Conservation (phyloP, 2,329 filamentous ascomycete genomes). For the Penicillium vulpinum region DNA sequence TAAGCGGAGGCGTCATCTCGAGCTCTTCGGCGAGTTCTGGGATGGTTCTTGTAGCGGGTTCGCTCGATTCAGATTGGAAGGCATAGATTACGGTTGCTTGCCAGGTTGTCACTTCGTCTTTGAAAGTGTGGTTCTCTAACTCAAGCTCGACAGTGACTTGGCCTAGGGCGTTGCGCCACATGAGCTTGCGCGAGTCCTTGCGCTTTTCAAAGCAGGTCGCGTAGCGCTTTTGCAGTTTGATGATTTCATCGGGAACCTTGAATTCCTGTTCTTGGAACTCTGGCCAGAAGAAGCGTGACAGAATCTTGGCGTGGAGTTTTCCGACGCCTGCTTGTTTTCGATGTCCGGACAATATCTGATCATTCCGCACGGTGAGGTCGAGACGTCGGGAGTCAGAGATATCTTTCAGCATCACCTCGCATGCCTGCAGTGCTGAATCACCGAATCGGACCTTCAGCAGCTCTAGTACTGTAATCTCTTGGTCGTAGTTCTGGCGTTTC, state of each 20-base stretch:
- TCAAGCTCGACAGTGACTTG: constrained; percentile 78
- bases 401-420: constrained; percentile 96
- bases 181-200: constrained; percentile 81
- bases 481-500: constrained; percentile 68
- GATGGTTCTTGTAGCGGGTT: constrained; percentile 41
- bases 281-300: constrained; percentile 94
- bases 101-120: constrained; percentile 73
- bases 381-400: constrained; percentile 78
- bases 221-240: constrained; percentile 67
- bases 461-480: constrained; percentile 79
- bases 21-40: constrained; percentile 51
- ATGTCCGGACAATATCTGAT: constrained; percentile 15
- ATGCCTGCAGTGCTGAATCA: constrained; percentile 80
- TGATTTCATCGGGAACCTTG: constrained; percentile 47
- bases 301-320: constrained; percentile 74
- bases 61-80: constrained; percentile 59
- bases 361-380: constrained; percentile 65
- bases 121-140: constrained; percentile 74
- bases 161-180: constrained; percentile 82
- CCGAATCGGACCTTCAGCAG: constrained; percentile 87
- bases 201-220: constrained; percentile 73
- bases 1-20: constrained; percentile 56
- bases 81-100: constrained; percentile 85
- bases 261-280: constrained; percentile 61
- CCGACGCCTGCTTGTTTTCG: constrained; percentile 29